Evolutionary conservation across 164 flowering plant species (phyloP).

Genomic region (Piper betle): DNA sequence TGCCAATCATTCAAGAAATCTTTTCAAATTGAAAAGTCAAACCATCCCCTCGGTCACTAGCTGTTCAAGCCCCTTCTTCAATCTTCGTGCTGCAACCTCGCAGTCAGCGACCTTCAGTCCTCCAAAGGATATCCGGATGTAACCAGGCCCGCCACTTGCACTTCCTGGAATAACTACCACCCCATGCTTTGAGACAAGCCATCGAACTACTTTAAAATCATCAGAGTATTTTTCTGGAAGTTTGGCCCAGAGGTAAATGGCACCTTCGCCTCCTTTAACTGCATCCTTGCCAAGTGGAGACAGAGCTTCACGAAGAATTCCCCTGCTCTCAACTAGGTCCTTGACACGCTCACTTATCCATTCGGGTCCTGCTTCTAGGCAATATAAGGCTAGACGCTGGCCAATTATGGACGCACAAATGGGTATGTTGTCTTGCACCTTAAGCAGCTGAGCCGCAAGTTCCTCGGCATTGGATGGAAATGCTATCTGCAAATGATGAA

Average conservation of each 20-base stretch:
- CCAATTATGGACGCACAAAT: constrained; percentile 88
- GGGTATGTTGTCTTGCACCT: constrained; percentile 93
- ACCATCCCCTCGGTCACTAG: constrained; percentile 72
- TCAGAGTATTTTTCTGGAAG: constrained; percentile 57
- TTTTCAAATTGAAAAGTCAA: neutral
- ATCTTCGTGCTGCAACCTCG: constrained; percentile 51
- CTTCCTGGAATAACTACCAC: constrained; percentile 77
- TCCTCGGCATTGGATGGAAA: constrained; percentile 73
- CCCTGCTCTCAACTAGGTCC: constrained; percentile 61
- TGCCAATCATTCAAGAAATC: too few species aligned
- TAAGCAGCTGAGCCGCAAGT: constrained; percentile 59
- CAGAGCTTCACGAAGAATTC: constrained; percentile 54
- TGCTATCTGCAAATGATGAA: constrained; percentile 60
- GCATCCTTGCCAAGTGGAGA: constrained; percentile 66
- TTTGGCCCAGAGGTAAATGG: constrained; percentile 88
- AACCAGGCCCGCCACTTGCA: constrained; percentile 74
- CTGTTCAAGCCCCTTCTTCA: constrained; percentile 67
- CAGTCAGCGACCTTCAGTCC: constrained; percentile 60
- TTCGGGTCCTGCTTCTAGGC: constrained; percentile 63
- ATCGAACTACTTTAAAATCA: constrained; percentile 63
- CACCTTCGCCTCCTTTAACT: constrained; percentile 98
- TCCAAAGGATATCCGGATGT: constrained; percentile 77
- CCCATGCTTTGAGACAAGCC: constrained; percentile 68
- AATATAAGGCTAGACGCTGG: constrained; percentile 71
- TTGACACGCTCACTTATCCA: constrained; percentile 79